Percentiles rank a stretch among this genome's conserved stretches.
Conservation (phyloP, 2,329 filamentous ascomycete genomes). For the Aspergillus eucalypticola region DNA sequence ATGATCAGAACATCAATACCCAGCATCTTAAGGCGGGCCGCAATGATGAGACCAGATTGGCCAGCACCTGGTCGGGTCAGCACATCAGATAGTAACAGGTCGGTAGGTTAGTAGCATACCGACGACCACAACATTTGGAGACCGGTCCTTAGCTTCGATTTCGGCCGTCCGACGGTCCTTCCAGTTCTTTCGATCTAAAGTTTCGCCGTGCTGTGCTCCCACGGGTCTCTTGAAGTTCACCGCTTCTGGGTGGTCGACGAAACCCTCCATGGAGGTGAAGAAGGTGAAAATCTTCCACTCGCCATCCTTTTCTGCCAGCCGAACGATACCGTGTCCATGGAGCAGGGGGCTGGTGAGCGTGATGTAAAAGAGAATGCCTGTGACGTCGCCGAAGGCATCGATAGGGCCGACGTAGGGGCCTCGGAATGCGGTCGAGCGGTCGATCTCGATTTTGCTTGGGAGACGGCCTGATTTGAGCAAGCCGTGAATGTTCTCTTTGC, state of each 20-base stretch:
- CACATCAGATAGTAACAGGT: neutral
- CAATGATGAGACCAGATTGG: slow-evolving; percentile 60
- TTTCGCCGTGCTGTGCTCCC: slow-evolving; percentile 59
- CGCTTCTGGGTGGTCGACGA: slow-evolving; percentile 58
- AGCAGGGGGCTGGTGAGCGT: slow-evolving; percentile 57
- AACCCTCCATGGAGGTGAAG: slow-evolving; percentile 59
- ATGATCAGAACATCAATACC: slow-evolving; percentile 59
- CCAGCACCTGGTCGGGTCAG: slow-evolving; percentile 52
- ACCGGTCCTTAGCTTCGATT: slow-evolving; percentile 51
- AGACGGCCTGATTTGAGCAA: slow-evolving; percentile 42
- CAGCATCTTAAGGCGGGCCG: slow-evolving; percentile 62
- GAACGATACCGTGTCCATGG: slow-evolving; percentile 56
- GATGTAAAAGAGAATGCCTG: slow-evolving; percentile 60
- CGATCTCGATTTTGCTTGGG: slow-evolving; percentile 49
- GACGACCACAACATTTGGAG: slow-evolving; percentile 63
- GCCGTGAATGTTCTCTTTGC: slow-evolving; percentile 41
- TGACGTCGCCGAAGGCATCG: slow-evolving; percentile 52
- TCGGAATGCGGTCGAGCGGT: slow-evolving; percentile 46
- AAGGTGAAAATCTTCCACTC: slow-evolving; percentile 65
- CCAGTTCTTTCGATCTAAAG: slow-evolving; percentile 60
- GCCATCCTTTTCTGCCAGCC: slow-evolving; percentile 47
- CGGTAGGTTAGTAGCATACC: slow-evolving; percentile 43
- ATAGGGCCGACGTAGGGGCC: slow-evolving; percentile 50
- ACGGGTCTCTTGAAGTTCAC: slow-evolving; percentile 51
- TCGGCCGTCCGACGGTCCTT: slow-evolving; percentile 54